Percentiles rank a stretch among this genome's conserved stretches.
phyloP scores from a whole-genome alignment of 2,329 filamentous ascomycete genomes.

The Xylariales sp. region DNA sequence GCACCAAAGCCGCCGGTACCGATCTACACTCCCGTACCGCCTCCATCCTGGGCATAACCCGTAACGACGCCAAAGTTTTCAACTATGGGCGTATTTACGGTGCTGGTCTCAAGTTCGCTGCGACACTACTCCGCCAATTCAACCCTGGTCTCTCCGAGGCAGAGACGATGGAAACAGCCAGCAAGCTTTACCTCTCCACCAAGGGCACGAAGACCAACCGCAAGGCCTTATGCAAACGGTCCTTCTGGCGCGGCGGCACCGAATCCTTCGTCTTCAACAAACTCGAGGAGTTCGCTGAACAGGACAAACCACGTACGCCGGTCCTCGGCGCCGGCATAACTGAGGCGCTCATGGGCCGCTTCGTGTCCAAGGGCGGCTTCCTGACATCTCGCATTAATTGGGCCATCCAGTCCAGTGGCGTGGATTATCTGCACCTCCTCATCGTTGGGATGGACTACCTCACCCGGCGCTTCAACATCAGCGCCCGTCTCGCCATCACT shows the following conservation, averaged over 20 bases:
- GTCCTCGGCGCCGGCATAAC: constrained; percentile 94
- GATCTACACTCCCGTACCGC: constrained; percentile 94
- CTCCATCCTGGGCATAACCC: constrained; percentile 83
- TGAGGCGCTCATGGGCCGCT: constrained; percentile 85
- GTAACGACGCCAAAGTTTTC: constrained; percentile 95
- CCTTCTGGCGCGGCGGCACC: constrained; percentile 94
- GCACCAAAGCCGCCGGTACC: constrained; percentile 88
- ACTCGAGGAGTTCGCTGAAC: constrained; percentile 94
- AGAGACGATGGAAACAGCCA: constrained; percentile 71
- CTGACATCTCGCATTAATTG: constrained; percentile 97
- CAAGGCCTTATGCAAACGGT: constrained; percentile 63
- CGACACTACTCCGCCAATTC: constrained; percentile 86
- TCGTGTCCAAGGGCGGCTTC: constrained; percentile 83
- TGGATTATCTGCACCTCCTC: constrained; percentile 93
- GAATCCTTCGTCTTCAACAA: constrained; percentile 99
- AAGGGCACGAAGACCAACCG: constrained; percentile 83
- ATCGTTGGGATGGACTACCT: constrained; percentile 95
- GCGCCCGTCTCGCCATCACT: constrained; percentile 83
- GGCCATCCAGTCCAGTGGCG: constrained; percentile 96
- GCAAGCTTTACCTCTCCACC: constrained; percentile 78
- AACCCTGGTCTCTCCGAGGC: constrained; percentile 78
- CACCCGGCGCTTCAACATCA: constrained; percentile 75
- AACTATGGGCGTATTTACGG: constrained; percentile 99
- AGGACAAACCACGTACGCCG: constrained; percentile 83
- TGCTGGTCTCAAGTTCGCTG: constrained; percentile 91